These are phyloP conservation scores for Globisporangium nagaii DNA, from an alignment of 352 stramenopile genomes.

Conservation along the genomic window DNA sequence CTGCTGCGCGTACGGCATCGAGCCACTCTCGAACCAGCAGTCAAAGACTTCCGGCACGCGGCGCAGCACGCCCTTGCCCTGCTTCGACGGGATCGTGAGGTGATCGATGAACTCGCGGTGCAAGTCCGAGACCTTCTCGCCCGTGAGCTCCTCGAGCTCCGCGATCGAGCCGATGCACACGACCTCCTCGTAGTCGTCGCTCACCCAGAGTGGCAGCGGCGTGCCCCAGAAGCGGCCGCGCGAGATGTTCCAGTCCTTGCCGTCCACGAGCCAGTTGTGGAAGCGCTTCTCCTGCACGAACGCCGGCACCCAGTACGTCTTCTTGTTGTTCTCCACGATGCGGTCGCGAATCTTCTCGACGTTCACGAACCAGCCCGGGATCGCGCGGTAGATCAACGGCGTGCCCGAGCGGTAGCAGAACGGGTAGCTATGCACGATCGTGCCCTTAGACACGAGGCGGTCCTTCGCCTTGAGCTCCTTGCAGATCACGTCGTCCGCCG, in stretches of 20 bases:
- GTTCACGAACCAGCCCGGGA: conserved; percentile 99
- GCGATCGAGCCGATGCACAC: conserved; percentile 96
- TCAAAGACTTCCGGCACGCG: conserved; percentile 95
- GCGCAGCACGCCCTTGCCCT: conserved; percentile 81
- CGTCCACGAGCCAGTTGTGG: conserved; percentile 99
- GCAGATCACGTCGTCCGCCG: conserved; percentile 97
- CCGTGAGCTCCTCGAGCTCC: conserved; percentile 94
- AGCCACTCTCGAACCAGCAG: conserved; percentile 99
- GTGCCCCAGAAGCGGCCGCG: conserved; percentile 99
- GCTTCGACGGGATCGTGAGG: conserved; percentile 96
- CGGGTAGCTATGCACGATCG: conserved; percentile 97
- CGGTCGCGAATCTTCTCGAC: conserved; percentile 97
- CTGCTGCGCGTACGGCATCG: conserved; percentile 99
- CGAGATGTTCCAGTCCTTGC: conserved; percentile 98
- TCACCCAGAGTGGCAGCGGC: conserved; percentile 98
- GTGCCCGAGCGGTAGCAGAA: conserved; percentile 99
- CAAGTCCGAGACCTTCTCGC: conserved; percentile 91
- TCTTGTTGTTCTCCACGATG: conserved; percentile 87
- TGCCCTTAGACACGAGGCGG: conserved; percentile 96
- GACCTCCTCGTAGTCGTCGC: conserved; percentile 96
- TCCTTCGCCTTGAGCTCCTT: conserved; percentile 92
- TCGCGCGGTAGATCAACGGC: conserved; percentile 99
- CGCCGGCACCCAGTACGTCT: conserved; percentile 79
- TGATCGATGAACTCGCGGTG: conserved; percentile 98
- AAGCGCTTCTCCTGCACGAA: conserved; percentile 99